These are phyloP conservation scores for Hypoxylon fragiforme DNA, from an alignment of 495 filamentous ascomycete genomes.

Conservation along the genomic window DNA sequence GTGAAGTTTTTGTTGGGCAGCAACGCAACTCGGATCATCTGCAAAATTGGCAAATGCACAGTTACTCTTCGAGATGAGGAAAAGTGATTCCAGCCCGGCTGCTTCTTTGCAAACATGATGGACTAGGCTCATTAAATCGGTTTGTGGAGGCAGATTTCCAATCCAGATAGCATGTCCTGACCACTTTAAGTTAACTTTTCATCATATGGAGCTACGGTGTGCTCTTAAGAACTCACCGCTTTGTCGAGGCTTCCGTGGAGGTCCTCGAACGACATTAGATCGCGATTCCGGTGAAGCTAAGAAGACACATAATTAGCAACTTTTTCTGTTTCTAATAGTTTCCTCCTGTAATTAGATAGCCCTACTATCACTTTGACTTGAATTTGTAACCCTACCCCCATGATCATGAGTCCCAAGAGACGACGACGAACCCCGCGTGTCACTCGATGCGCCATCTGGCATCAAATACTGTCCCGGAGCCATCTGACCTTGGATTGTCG, in stretches of 20 bases:
- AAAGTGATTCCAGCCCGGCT: conserved; percentile 83
- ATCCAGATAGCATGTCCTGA: conserved; percentile 93
- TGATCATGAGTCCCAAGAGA: conserved; percentile 23
- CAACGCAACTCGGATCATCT: conserved; percentile 73
- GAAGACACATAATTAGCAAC: conserved; percentile 18
- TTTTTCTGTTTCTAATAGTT: neutral
- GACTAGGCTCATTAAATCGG: conserved; percentile 78
- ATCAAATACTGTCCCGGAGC: conserved; percentile 38
- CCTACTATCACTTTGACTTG: conserved; percentile 25
- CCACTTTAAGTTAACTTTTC: neutral
- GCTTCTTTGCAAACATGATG: conserved; percentile 88
- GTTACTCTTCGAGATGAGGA: conserved; percentile 95
- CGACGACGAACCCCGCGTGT: conserved; percentile 13
- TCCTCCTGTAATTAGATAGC: neutral
- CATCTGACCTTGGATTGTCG: conserved; percentile 35
- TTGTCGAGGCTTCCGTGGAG: conserved; percentile 89
- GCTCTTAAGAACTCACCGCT: conserved; percentile 44
- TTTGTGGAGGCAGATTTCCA: conserved; percentile 85
- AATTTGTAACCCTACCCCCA: conserved; percentile 4
- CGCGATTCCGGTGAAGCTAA: conserved; percentile 39
- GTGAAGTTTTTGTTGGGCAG: conserved; percentile 83
- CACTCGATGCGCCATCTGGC: conserved; percentile 26
- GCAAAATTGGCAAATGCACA: conserved; percentile 98
- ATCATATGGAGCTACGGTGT: neutral
- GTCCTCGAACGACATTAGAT: conserved; percentile 71